Conservation (phyloP, 169 alveolate genomes). For the Cryptosporidium sp. region DNA sequence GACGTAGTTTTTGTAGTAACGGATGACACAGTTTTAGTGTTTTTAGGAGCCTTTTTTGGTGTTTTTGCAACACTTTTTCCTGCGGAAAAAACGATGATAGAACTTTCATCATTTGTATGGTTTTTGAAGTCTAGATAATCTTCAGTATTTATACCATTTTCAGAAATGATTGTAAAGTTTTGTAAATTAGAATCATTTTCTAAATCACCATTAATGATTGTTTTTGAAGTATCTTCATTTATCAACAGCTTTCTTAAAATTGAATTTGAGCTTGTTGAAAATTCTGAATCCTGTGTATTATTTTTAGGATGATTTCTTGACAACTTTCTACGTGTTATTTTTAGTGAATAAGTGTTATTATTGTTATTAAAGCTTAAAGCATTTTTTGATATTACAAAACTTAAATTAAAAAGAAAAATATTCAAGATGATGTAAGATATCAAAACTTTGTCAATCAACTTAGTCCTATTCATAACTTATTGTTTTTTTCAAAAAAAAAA, state of each 20-base stretch:
- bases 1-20: background rate
- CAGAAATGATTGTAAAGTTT: background rate
- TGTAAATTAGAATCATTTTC: background rate
- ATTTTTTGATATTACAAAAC: background rate
- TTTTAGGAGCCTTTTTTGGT: background rate
- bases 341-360: background rate
- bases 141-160: background rate
- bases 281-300: background rate
- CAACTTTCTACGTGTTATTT: constrained; percentile 21
- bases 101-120: background rate
- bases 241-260: background rate
- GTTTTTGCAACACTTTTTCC: background rate
- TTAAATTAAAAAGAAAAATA: background rate
- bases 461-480: background rate
- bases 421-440: background rate
- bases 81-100: background rate
- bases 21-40: background rate
- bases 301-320: background rate
- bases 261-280: background rate
- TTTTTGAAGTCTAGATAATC: background rate
- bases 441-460: background rate
- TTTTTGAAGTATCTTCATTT: background rate
- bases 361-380: background rate
- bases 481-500: background rate
- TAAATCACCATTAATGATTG: no score